These are phyloP conservation scores for Furcasterigmium sp. DNA, from an alignment of 2,329 filamentous ascomycete genomes.

Conservation along the genomic window DNA sequence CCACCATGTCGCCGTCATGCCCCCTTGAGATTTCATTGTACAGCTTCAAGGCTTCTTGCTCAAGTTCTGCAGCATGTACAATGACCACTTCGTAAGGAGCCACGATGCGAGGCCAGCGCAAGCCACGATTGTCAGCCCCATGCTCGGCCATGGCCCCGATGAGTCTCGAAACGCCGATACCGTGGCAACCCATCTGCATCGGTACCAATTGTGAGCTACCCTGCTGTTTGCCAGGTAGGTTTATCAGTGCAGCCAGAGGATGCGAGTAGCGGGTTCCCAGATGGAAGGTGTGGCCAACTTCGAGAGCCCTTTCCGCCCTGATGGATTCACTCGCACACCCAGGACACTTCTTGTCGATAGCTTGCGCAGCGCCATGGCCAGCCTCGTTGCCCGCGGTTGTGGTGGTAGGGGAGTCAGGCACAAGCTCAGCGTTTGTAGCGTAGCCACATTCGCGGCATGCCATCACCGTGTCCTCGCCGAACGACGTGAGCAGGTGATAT, in stretches of 20 bases:
- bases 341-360: constrained; percentile 56
- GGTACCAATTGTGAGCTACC: constrained; percentile 29
- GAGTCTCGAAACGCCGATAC: constrained; percentile 87
- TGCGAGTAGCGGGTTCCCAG: constrained; percentile 84
- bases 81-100: constrained; percentile 78
- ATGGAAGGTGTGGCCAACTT: constrained; percentile 93
- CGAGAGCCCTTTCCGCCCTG: constrained; percentile 67
- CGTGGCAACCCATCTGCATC: constrained; percentile 94
- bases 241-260: constrained; percentile 62
- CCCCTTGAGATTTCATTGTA: constrained; percentile 53
- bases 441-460: constrained; percentile 70
- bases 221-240: constrained; percentile 25
- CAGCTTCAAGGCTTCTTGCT: constrained; percentile 47
- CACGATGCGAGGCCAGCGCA: constrained; percentile 84
- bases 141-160: constrained; percentile 81
- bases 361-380: constrained; percentile 53
- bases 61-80: constrained; percentile 43
- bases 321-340: constrained; percentile 61
- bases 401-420: background rate
- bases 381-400: constrained; percentile 52
- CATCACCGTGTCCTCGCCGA: constrained; percentile 82
- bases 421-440: constrained; percentile 82
- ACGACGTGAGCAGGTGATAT: constrained; percentile 75
- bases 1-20: constrained; percentile 30
- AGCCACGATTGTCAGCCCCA: constrained; percentile 63